A percentile compares a stretch with the other conserved stretches of the same genome.
phyloP scores from a whole-genome alignment of 2,329 filamentous ascomycete species.

The Fusarium abutilonis region DNA sequence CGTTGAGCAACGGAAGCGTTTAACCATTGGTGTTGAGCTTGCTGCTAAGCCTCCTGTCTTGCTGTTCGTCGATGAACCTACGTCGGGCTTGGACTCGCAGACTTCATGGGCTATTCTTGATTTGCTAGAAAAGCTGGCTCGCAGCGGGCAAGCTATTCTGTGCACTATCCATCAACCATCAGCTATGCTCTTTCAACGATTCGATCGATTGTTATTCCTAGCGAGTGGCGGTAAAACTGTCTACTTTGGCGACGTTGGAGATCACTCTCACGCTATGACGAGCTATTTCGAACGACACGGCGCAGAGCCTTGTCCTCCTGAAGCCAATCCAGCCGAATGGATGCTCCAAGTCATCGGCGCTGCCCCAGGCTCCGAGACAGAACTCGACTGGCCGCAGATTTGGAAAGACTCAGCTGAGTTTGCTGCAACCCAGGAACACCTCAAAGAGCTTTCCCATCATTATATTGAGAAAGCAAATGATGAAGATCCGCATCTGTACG shows the following conservation, averaged over 20 bases:
- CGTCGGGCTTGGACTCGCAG: conserved; percentile 67
- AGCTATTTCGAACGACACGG: conserved; percentile 72
- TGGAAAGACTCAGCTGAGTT: conserved; percentile 51
- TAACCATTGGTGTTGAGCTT: conserved; percentile 67
- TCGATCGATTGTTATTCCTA: conserved; percentile 69
- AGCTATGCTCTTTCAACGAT: conserved; percentile 59
- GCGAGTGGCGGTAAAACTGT: conserved; percentile 70
- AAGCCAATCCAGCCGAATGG: conserved; percentile 74
- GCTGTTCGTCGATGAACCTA: conserved; percentile 68
- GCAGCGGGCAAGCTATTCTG: conserved; percentile 59
- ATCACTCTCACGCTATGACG: conserved; percentile 62
- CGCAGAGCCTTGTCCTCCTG: conserved; percentile 60
- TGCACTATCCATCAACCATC: conserved; percentile 64
- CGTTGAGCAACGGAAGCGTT: conserved; percentile 66
- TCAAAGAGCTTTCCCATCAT: conserved; percentile 41
- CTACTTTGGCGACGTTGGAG: conserved; percentile 72
- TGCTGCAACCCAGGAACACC: conserved; percentile 46
- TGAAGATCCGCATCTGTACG: conserved; percentile 37
- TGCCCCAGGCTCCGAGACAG: conserved; percentile 60
- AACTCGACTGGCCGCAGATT: conserved; percentile 51
- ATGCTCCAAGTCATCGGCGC: conserved; percentile 63
- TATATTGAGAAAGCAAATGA: conserved; percentile 2
- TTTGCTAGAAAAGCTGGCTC: conserved; percentile 67
- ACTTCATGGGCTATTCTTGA: conserved; percentile 68
- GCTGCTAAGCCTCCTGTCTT: conserved; percentile 64